A percentile compares a stretch with the other conserved stretches of the same genome.
phyloP scores from a whole-genome alignment of 1,139 yeast genomes.

The Candida neerlandica region DNA sequence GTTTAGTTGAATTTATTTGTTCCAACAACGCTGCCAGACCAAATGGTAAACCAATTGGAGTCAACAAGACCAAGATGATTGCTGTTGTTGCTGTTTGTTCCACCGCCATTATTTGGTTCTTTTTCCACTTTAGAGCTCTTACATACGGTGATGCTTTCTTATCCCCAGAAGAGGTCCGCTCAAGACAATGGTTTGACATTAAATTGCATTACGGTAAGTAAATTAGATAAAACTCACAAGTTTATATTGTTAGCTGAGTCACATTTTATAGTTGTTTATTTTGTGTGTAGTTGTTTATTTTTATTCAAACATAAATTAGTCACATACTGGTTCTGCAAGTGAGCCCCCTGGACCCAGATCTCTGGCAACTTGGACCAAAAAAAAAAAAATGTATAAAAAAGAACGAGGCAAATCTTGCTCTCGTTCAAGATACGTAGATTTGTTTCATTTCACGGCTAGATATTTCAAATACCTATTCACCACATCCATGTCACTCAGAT shows the following conservation, averaged over 20 bases:
- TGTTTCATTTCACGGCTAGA: too few relatives aligned
- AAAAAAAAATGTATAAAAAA: not conserved
- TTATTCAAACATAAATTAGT: not conserved
- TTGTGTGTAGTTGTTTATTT: not conserved
- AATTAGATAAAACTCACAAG: not conserved
- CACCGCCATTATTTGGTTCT: conserved; percentile 59
- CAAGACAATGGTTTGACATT: conserved; percentile 82
- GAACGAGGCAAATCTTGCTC: not conserved
- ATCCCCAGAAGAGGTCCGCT: conserved; percentile 61
- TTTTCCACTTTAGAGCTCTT: conserved; percentile 77
- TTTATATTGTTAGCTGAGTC: not conserved
- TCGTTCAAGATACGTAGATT: too few relatives aligned
- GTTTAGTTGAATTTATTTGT: conserved; percentile 74
- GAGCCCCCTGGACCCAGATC: not conserved
- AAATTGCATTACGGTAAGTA: conserved; percentile 83
- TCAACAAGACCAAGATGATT: conserved; percentile 29
- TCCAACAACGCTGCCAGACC: conserved; percentile 52
- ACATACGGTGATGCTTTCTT: conserved; percentile 80
- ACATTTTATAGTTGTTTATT: not conserved
- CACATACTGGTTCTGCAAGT: not conserved
- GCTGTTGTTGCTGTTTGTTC: conserved; percentile 44
- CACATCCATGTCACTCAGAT: conserved; percentile 24
- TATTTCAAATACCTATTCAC: too few relatives aligned
- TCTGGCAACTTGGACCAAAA: not conserved
- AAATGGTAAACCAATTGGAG: conserved; percentile 22